These are phyloP conservation scores for Thymus mandschuricus DNA, from an alignment of 257 asterid species.

Conservation along the genomic window DNA sequence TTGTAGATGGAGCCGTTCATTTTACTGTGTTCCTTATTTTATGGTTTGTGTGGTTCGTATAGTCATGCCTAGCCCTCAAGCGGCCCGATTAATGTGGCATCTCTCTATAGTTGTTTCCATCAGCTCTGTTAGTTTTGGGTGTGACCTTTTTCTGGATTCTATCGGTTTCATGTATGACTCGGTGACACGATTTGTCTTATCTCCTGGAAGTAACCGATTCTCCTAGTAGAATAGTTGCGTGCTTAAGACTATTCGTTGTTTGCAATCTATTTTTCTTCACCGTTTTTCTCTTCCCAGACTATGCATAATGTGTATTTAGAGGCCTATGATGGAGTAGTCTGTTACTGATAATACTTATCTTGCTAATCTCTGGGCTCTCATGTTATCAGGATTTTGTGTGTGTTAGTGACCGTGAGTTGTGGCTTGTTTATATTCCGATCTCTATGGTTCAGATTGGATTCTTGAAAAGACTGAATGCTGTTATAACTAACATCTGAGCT, in stretches of 20 bases:
- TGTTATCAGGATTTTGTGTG: not conserved
- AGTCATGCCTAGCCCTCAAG: too few species aligned
- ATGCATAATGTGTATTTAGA: too few species aligned
- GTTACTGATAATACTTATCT: not conserved
- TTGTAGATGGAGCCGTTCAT: not conserved
- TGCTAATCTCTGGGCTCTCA: not conserved
- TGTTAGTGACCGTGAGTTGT: not conserved
- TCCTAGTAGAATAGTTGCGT: not conserved
- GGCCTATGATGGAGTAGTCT: not conserved
- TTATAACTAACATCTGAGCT: not conserved
- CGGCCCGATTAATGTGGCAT: too few species aligned
- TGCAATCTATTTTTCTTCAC: not conserved
- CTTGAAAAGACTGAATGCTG: not conserved
- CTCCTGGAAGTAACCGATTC: conserved; percentile 1
- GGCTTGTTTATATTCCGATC: not conserved
- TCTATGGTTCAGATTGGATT: not conserved
- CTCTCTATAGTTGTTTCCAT: not conserved
- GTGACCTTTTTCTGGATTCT: not conserved
- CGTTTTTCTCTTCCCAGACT: not conserved
- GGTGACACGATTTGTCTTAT: not conserved
- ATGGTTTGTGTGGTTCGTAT: not conserved
- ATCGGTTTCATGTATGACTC: not conserved
- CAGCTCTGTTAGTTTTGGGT: not conserved
- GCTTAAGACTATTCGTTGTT: not conserved
- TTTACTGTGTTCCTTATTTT: not conserved